These are phyloP conservation scores for Emmonsiellopsis sp. DNA, from an alignment of 2,329 filamentous ascomycete species.

Conservation along the genomic window DNA sequence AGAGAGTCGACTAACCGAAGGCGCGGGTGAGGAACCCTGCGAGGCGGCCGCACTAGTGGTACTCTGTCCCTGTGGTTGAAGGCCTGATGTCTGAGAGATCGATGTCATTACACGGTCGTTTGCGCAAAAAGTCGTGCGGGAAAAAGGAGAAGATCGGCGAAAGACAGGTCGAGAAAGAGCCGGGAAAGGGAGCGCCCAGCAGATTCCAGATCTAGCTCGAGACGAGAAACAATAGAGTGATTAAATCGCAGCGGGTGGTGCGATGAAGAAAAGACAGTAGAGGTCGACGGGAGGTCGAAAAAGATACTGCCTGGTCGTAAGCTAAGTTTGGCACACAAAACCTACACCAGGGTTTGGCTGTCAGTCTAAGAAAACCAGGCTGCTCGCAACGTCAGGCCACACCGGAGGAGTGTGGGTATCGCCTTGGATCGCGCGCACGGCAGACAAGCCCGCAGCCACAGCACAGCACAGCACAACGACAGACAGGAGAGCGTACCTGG, in stretches of 20 bases:
- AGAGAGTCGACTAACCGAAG: constrained; percentile 41
- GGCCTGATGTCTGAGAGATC: constrained; percentile 39
- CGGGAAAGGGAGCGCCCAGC: constrained; percentile 3
- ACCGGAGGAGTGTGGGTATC: too few relatives aligned
- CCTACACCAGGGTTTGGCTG: not conserved
- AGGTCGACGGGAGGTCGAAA: not conserved
- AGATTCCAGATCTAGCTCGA: constrained; percentile 12
- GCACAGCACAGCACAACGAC: not conserved
- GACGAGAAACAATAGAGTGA: not conserved
- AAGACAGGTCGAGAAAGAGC: constrained; percentile 2
- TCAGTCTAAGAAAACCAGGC: too few relatives aligned
- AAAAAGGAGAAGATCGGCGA: constrained; percentile 4
- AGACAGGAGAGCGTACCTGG: constrained; percentile 1
- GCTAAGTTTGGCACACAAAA: not conserved
- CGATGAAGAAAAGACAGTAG: constrained; percentile 4
- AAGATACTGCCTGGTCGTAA: not conserved
- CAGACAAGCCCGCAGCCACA: not conserved
- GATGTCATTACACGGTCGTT: constrained; percentile 51
- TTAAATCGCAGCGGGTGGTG: not conserved
- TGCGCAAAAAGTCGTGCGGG: constrained; percentile 19
- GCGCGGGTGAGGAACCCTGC: constrained; percentile 34
- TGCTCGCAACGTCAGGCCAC: too few relatives aligned
- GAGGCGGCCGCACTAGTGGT: constrained; percentile 41
- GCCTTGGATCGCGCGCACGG: not conserved
- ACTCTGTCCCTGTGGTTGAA: constrained; percentile 40